These are phyloP conservation scores for Magnaporthales sp. DNA, from an alignment of 2,329 filamentous ascomycete species.

Conservation along the genomic window DNA sequence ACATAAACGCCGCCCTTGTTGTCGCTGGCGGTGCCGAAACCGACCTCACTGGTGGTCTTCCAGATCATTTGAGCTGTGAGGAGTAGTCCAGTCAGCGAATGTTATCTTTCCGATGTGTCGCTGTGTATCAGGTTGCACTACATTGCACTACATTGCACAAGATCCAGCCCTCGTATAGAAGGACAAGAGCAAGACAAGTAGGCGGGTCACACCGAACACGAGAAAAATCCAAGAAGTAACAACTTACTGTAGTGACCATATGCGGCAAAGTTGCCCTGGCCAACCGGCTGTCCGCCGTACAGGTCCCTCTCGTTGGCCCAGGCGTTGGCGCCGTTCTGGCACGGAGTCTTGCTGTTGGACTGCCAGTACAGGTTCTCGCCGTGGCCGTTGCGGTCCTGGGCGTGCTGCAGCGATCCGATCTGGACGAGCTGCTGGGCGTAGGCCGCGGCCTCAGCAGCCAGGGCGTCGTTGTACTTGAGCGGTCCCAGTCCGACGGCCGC, in stretches of 20 bases:
- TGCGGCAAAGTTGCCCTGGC: conserved; percentile 21
- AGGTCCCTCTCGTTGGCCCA: conserved; percentile 24
- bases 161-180: background rate
- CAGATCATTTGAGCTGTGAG: conserved; percentile 19
- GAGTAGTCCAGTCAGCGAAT: background rate
- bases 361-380: conserved; percentile 25
- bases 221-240: background rate
- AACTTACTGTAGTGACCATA: conserved; percentile 26
- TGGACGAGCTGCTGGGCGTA: conserved; percentile 21
- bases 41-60: conserved; percentile 11
- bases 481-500: conserved; percentile 15
- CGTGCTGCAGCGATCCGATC: conserved; percentile 19
- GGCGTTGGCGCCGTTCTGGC: conserved; percentile 17
- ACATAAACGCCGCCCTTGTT: conserved; percentile 7
- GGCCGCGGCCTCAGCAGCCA: conserved; percentile 17
- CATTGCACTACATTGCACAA: background rate
- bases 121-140: background rate
- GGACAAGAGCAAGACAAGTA: background rate
- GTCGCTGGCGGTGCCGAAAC: conserved; percentile 4
- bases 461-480: conserved; percentile 19
- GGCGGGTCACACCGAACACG: background rate
- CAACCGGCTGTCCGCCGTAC: conserved; percentile 24
- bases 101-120: background rate
- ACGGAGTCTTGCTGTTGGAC: conserved; percentile 8
- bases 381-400: conserved; percentile 9